These are phyloP conservation scores for Porphyrellus sp. DNA, from an alignment of 1,284 basidiomycete genomes.

Conservation along the genomic window DNA sequence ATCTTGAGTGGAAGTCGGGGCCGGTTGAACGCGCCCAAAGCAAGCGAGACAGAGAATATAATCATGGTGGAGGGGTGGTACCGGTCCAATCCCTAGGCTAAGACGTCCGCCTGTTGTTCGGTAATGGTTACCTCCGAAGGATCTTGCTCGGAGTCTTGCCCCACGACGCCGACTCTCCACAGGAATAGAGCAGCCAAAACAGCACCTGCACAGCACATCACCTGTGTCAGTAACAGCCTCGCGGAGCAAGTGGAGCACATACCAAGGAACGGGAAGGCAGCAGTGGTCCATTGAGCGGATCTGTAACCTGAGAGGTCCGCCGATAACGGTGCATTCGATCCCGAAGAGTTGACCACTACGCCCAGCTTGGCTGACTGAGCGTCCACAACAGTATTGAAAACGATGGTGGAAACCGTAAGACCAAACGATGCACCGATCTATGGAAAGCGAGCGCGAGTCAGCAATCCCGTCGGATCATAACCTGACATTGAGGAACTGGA, in stretches of 20 bases:
- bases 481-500: neutral
- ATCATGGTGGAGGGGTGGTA: neutral
- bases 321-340: slow-evolving; percentile 36
- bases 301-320: slow-evolving; percentile 52
- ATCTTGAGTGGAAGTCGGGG: neutral
- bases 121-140: slow-evolving; percentile 27
- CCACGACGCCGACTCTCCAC: slow-evolving; percentile 58
- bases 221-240: neutral
- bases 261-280: slow-evolving; percentile 60
- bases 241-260: slow-evolving; percentile 13
- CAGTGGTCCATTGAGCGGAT: slow-evolving; percentile 62
- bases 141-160: slow-evolving; percentile 27
- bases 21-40: neutral
- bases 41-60: neutral
- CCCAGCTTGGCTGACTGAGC: slow-evolving; percentile 34
- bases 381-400: slow-evolving; percentile 54
- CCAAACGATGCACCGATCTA: slow-evolving; percentile 75
- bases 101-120: slow-evolving; percentile 1
- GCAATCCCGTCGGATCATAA: neutral
- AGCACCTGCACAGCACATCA: slow-evolving; percentile 38
- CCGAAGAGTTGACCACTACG: slow-evolving; percentile 29
- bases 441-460: neutral
- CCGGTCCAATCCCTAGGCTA: slow-evolving; percentile 10
- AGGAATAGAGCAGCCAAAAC: slow-evolving; percentile 52
- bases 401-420: slow-evolving; percentile 71